A percentile compares a stretch with the other conserved stretches of the same genome.
Conservation (phyloP, 2,329 filamentous ascomycete species). For the Paradendryphiella salina region DNA sequence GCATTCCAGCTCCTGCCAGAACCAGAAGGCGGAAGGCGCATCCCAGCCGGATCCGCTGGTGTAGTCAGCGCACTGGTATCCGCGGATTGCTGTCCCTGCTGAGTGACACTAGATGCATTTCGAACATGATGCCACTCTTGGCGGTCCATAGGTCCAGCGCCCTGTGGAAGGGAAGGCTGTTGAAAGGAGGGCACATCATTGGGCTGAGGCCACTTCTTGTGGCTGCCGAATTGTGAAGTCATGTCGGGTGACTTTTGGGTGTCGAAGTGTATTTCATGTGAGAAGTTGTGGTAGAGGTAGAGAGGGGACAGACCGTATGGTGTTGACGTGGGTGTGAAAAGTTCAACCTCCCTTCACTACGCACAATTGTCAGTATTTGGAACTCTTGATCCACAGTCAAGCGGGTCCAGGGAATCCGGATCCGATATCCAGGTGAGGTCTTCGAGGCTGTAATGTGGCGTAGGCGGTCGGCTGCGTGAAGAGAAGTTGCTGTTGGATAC, state of each 20-base stretch:
- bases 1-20: conserved; percentile 24
- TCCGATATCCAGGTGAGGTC: not conserved
- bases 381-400: not conserved
- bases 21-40: conserved; percentile 18
- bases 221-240: conserved; percentile 16
- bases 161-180: conserved; percentile 13
- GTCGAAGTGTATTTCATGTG: not conserved
- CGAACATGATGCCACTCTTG: conserved; percentile 12
- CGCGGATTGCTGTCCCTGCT: conserved; percentile 9
- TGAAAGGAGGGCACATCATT: conserved; percentile 25
- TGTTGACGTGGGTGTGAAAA: not conserved
- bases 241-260: conserved; percentile 12
- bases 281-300: not conserved
- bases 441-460: not conserved
- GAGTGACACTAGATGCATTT: conserved; percentile 11
- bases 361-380: not conserved
- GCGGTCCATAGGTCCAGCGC: conserved; percentile 18
- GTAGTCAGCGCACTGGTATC: conserved; percentile 18
- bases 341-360: not conserved
- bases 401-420: not conserved
- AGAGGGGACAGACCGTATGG: not conserved
- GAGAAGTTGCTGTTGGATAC: conserved; percentile 5
- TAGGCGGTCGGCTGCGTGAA: too few species aligned
- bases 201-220: conserved; percentile 36
- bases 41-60: conserved; percentile 13